These are phyloP conservation scores for Amaranthus palmeri DNA, from an alignment of 148 eudicot species.

Conservation along the genomic window DNA sequence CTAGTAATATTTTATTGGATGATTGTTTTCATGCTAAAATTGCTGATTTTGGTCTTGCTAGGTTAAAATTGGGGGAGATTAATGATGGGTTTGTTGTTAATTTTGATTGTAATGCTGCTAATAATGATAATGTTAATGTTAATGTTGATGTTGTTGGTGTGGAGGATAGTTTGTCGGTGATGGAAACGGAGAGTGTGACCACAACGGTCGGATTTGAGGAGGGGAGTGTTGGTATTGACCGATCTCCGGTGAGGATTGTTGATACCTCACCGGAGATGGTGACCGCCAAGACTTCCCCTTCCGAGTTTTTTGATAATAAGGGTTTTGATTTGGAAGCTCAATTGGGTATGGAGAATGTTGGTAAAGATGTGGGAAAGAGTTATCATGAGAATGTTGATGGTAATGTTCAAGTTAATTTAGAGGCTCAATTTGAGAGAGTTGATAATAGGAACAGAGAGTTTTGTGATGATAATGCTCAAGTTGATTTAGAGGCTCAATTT, in stretches of 20 bases:
- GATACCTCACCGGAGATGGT: slow-evolving; percentile 68
- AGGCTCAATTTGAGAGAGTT: slow-evolving; percentile 2
- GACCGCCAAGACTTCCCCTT: slow-evolving; percentile 36
- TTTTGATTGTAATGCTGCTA: slow-evolving; percentile 6
- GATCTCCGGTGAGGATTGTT: slow-evolving; percentile 50
- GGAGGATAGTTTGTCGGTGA: slow-evolving; percentile 57
- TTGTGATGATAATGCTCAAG: too few species aligned
- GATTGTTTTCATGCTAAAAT: slow-evolving; percentile 54
- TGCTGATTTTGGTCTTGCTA: slow-evolving; percentile 86
- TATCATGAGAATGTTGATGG: slow-evolving; percentile 6
- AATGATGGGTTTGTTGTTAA: slow-evolving; percentile 16
- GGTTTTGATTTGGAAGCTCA: slow-evolving; percentile 44
- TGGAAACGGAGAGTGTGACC: slow-evolving; percentile 70
- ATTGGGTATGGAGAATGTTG: slow-evolving; percentile 14
- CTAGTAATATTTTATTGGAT: slow-evolving; percentile 81
- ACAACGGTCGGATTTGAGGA: slow-evolving; percentile 58
- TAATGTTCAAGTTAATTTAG: slow-evolving; percentile 5
- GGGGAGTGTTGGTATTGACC: slow-evolving; percentile 37
- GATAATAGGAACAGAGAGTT: not conserved
- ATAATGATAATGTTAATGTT: slow-evolving; percentile 12
- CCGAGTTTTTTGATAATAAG: slow-evolving; percentile 37
- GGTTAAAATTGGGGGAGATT: slow-evolving; percentile 48
- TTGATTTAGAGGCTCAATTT: slow-evolving; percentile 6
- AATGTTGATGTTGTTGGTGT: slow-evolving; percentile 23
- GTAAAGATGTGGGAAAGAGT: slow-evolving; percentile 29